These are phyloP conservation scores for Podila epicladia DNA, from an alignment of 192 early-diverging fungal species.

Conservation along the genomic window DNA sequence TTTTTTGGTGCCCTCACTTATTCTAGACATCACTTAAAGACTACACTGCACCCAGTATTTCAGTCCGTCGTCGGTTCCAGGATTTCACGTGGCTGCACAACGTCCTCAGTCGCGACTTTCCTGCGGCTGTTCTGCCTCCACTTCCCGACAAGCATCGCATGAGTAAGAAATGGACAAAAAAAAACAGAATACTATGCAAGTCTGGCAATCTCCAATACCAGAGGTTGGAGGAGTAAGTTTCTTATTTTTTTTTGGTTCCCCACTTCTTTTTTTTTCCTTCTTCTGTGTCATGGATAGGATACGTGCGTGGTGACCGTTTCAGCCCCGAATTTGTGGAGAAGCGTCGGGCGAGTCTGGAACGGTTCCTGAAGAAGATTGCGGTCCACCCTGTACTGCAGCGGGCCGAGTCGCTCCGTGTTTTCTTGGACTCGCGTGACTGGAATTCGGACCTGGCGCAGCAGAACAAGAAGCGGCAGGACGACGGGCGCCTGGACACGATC, in stretches of 20 bases:
- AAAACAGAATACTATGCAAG: too few relatives aligned
- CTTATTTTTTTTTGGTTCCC: not conserved
- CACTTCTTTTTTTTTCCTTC: not conserved
- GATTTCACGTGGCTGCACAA: conserved; percentile 94
- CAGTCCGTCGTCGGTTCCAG: conserved; percentile 90
- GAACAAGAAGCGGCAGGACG: conserved; percentile 56
- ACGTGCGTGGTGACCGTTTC: conserved; percentile 96
- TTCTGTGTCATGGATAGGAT: conserved; percentile 64
- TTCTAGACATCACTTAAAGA: conserved; percentile 69
- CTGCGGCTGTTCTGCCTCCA: conserved; percentile 87
- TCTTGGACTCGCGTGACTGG: conserved; percentile 88
- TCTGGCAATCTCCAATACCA: too few relatives aligned
- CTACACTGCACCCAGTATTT: conserved; percentile 62
- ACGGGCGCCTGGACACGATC: conserved; percentile 81
- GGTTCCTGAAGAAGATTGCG: conserved; percentile 84
- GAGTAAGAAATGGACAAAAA: conserved; percentile 55
- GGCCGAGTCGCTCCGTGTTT: conserved; percentile 76
- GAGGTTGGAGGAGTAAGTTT: not conserved
- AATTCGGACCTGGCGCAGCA: conserved; percentile 48
- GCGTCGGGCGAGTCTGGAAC: conserved; percentile 80
- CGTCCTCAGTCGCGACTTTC: conserved; percentile 76
- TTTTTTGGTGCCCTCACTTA: not conserved
- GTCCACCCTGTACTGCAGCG: conserved; percentile 83
- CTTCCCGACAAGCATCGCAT: conserved; percentile 92
- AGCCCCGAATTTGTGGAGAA: conserved; percentile 90